A percentile compares a stretch with the other conserved stretches of the same genome.
These are phyloP conservation scores for Psilocybe subaeruginosa DNA, from an alignment of 768 basidiomycete species.

Conservation along the genomic window DNA sequence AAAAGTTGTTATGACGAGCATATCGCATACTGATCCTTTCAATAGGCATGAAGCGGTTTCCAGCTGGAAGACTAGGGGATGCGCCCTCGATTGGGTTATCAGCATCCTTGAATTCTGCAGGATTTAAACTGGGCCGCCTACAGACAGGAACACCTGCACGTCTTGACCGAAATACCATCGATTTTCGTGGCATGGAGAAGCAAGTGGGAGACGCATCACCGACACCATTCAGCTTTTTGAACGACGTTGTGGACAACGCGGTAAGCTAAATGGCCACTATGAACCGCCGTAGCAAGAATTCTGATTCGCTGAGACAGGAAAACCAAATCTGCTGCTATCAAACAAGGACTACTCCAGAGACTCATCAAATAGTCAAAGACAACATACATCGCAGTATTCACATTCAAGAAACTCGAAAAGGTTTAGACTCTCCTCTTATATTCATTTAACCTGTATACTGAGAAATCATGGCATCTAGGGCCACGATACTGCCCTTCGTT, in stretches of 20 bases:
- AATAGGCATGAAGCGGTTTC: conserved; percentile 69
- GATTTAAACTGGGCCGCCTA: conserved; percentile 81
- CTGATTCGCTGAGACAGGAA: conserved; percentile 41
- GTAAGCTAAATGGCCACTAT: conserved; percentile 36
- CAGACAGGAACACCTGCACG: conserved; percentile 90
- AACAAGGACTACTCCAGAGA: conserved; percentile 72
- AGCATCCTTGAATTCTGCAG: conserved; percentile 69
- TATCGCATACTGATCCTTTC: not conserved
- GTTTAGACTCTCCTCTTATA: conserved; percentile 26
- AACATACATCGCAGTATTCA: conserved; percentile 82
- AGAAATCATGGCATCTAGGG: conserved; percentile 43
- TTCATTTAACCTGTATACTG: not conserved
- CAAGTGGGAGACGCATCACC: conserved; percentile 74
- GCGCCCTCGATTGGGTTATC: conserved; percentile 77
- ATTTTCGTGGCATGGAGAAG: conserved; percentile 60
- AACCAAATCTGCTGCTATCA: conserved; percentile 76
- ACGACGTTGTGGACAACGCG: conserved; percentile 68
- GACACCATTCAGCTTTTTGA: conserved; percentile 77
- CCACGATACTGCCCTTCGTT: conserved; percentile 92
- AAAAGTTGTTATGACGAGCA: not conserved
- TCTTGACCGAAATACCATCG: conserved; percentile 68
- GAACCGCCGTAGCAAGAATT: not conserved
- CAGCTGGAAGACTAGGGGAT: conserved; percentile 78
- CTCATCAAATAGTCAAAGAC: conserved; percentile 75
- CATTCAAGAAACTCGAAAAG: conserved; percentile 89